Evolutionary conservation across 1,139 yeast genomes (phyloP).

Genomic region (Suhomyces anneliseae): DNA sequence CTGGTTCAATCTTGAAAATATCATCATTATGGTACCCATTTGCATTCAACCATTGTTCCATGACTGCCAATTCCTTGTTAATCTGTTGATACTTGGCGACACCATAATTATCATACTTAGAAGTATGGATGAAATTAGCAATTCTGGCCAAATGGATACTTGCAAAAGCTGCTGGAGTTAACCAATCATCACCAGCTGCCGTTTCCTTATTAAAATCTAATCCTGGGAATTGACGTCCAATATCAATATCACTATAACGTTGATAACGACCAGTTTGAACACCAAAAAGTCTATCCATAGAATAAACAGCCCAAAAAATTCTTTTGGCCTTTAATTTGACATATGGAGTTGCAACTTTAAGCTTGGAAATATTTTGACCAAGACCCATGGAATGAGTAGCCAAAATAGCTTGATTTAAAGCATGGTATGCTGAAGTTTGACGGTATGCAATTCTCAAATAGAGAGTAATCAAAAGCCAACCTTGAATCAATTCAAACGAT

Average conservation of each 20-base stretch:
- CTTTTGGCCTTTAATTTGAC: conserved; percentile 53
- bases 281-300: conserved; percentile 55
- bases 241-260: conserved; percentile 41
- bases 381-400: conserved; percentile 62
- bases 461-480: conserved; percentile 56
- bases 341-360: conserved; percentile 34
- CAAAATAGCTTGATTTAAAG: conserved; percentile 54
- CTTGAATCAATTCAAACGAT: conserved; percentile 61
- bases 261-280: conserved; percentile 55
- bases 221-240: conserved; percentile 33
- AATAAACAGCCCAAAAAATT: conserved; percentile 58
- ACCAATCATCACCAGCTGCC: conserved; percentile 49
- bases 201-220: conserved; percentile 29
- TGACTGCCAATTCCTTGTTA: conserved; percentile 30
- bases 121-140: conserved; percentile 36
- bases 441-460: conserved; percentile 58
- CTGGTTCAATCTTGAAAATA: conserved; percentile 17
- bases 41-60: conserved; percentile 36
- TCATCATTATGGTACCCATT: conserved; percentile 39
- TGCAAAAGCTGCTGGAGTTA: conserved; percentile 51
- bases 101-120: conserved; percentile 28
- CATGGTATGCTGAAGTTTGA: conserved; percentile 55
- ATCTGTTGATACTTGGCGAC: conserved; percentile 35
- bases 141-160: conserved; percentile 45
- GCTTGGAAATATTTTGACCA: conserved; percentile 27